These are phyloP conservation scores for Lachancea kluyveri DNA, from an alignment of 805 yeast genomes.

Conservation along the genomic window DNA sequence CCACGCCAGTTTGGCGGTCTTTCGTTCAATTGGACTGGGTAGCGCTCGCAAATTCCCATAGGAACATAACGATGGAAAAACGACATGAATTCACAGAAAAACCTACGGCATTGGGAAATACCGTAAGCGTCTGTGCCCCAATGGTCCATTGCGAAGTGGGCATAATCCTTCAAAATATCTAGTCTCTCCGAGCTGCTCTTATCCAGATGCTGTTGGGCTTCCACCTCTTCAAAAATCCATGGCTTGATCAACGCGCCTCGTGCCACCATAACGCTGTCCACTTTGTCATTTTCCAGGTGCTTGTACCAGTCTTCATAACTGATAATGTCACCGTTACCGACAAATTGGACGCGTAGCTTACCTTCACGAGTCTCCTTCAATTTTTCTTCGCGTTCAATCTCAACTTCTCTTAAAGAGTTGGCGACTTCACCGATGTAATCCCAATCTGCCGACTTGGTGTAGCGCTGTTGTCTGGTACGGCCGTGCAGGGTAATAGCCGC, in stretches of 20 bases:
- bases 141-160: slow-evolving; percentile 81
- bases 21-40: slow-evolving; percentile 86
- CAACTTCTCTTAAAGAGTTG: slow-evolving; percentile 51
- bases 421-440: slow-evolving; percentile 75
- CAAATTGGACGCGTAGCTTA: slow-evolving; percentile 62
- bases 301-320: slow-evolving; percentile 84
- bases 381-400: slow-evolving; percentile 47
- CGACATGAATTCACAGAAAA: slow-evolving; percentile 87
- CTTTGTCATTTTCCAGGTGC: slow-evolving; percentile 54
- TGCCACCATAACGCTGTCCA: slow-evolving; percentile 95
- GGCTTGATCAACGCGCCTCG: slow-evolving; percentile 97
- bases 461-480: slow-evolving; percentile 92
- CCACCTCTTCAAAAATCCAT: slow-evolving; percentile 96
- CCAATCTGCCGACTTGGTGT: slow-evolving; percentile 92
- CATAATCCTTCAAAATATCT: slow-evolving; percentile 61
- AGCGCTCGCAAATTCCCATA: slow-evolving; percentile 80
- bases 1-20: slow-evolving; percentile 94
- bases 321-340: slow-evolving; percentile 93
- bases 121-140: slow-evolving; percentile 99
- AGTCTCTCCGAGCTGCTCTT: slow-evolving; percentile 87
- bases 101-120: slow-evolving; percentile 78
- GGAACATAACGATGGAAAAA: slow-evolving; percentile 95
- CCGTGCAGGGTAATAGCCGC: slow-evolving; percentile 95
- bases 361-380: slow-evolving; percentile 58
- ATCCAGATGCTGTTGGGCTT: slow-evolving; percentile 82